Base-by-base conservation (phyloP, 306 rosid species). In the Macrotyloma uniflorum region DNA sequence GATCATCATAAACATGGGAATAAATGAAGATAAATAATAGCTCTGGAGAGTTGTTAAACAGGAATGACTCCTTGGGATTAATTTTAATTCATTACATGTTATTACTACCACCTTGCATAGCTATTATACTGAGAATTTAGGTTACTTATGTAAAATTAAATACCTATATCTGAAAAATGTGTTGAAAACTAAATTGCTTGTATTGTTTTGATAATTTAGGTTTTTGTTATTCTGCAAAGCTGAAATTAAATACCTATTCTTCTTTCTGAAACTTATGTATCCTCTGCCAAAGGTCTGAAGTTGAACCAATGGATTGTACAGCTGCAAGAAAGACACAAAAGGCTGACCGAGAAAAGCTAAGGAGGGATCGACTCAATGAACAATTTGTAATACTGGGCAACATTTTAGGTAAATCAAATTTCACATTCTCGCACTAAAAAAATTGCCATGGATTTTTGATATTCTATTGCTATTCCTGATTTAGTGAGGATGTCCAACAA, bases 331-430 rank as follows among this genome's bases (percentile, higher is more conserved):
- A 84, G 87, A 63, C 83, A 43, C 98, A 89, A 80, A 94, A 94
- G 90, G 97, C 98, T 62, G 97, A 89, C 81, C 69, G 93, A 75
- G 98, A 94, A 87, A 94, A 91, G 85, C 50, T 90, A 49, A 92
- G 97, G 87, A 89, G 97, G 88, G 93, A 88, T 80, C 84, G 88
- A 63, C 87, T 90, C 70, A 91, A 94, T 65, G 97, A 89, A 84
- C 97, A 91, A 67, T 94, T 91, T 85, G 74, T 83, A 23, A 94
- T 89, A 59, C 83, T 94, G 79, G 93, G 96, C 45, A 88, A 65
- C 58, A 76, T 85, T 61, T 83, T 91, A 80, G 97, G 98, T 91
- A 80, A 64, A 67, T 30, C 10, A 68, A 74, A 3, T 65, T 22
- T 70, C 38, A 32, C 51, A 20, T 28, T 42, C 55, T 11, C 22